Base-by-base conservation (phyloP, 2,329 filamentous ascomycete genomes). In the Elsinoe batatas region DNA sequence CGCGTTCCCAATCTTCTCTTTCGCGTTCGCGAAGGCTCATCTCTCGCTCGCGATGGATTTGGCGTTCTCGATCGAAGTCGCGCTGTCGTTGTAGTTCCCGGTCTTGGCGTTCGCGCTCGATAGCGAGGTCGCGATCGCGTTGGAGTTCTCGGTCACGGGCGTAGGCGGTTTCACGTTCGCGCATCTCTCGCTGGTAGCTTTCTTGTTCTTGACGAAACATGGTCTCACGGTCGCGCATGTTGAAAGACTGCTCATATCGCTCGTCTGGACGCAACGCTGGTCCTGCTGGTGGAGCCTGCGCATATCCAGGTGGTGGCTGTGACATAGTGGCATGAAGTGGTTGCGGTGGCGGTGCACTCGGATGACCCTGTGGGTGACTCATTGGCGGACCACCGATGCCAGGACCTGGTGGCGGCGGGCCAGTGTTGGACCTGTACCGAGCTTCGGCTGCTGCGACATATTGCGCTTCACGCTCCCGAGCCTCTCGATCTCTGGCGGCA, bases 131-230 rank as follows among this genome's bases (percentile, higher is more conserved):
- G 22, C 54, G 43, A 20, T 56, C 54, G 5, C 43, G 43, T 49
- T 42, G 36, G 36, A 43, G 11, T 6, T 35, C 37, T 15, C 38
- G 13, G 51, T 54, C 37, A 10, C 51, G 36, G 17, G 38, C 37
- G 51, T 54, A 54, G 20, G 37, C 37, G 17, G 33, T 54, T 11
- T 58, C 54, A 12, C 57, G 54, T 30, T 62, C 58, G 32, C 56
- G 56, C 26, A 60, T 58, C 12, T 59, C 58, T 26, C 56, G 56
- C 49, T 59, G 53, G 49, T 51, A 56, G 22, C 56, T 56, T 53
- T 44, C 30, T 30, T 33, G 38, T 26, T 55, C 53, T n/a, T 37
- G 56, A 12, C 46, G 26, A 38, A 57, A 60, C 7, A 36, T 36
- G 15, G 35, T 22, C 15, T 53, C 49, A 17, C 32, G 44, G 18